phyloP scores from a whole-genome alignment of 805 yeast species.

The Ogataea corticis region DNA sequence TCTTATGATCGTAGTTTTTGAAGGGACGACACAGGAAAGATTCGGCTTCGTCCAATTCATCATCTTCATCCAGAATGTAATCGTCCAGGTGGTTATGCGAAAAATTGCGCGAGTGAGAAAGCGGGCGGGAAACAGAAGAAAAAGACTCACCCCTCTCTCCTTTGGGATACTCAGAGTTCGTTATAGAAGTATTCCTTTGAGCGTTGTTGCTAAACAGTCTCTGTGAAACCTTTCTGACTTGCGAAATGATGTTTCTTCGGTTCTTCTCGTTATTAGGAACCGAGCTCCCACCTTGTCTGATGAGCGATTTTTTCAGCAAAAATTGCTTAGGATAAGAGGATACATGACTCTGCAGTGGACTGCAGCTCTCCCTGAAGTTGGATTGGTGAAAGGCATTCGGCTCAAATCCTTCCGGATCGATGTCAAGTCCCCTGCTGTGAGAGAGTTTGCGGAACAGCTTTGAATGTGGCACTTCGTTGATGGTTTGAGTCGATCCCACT shows the following conservation, averaged over 20 bases:
- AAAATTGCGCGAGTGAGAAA: conserved; percentile 6
- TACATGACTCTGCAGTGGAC: not conserved
- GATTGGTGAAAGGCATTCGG: conserved; percentile 17
- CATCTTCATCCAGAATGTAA: conserved; percentile 22
- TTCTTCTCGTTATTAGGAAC: conserved; percentile 7
- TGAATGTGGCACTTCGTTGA: conserved; percentile 9
- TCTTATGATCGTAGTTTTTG: conserved; percentile 2
- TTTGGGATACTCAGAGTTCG: not conserved
- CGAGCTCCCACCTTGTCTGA: conserved; percentile 5
- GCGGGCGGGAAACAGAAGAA: not conserved
- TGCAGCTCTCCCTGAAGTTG: conserved; percentile 2
- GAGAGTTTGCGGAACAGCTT: conserved; percentile 16
- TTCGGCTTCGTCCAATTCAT: conserved; percentile 27
- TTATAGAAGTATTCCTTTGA: conserved; percentile 4
- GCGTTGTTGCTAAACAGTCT: conserved; percentile 22
- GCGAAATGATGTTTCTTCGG: conserved; percentile 25
- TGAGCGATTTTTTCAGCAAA: conserved; percentile 3
- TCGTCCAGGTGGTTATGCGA: conserved; percentile 21
- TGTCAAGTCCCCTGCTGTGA: conserved; percentile 12
- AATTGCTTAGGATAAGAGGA: conserved; percentile 7
- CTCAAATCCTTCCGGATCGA: conserved; percentile 25
- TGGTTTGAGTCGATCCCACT: not conserved
- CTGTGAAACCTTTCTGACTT: conserved; percentile 33
- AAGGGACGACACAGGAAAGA: conserved; percentile 24
- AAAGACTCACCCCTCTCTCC: not conserved